These are phyloP conservation scores for Polyporus arcularius DNA, from an alignment of 768 basidiomycete genomes.

Conservation along the genomic window DNA sequence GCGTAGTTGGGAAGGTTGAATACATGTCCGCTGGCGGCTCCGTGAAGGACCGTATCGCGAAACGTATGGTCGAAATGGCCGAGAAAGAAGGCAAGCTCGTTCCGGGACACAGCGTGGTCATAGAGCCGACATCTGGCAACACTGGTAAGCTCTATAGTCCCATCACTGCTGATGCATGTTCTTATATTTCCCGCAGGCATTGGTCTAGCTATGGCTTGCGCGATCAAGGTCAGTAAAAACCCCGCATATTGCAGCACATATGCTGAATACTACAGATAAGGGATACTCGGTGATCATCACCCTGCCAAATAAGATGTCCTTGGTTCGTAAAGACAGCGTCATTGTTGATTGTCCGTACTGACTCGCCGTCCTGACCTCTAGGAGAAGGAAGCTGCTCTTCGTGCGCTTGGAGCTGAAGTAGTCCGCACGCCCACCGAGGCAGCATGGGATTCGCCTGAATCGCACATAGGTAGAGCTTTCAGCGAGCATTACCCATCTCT, in stretches of 20 bases:
- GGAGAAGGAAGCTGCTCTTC: conserved; percentile 93
- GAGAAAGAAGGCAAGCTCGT: conserved; percentile 85
- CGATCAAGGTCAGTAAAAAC: conserved; percentile 72
- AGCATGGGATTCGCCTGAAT: conserved; percentile 85
- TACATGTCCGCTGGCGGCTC: conserved; percentile 91
- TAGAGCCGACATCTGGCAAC: conserved; percentile 95
- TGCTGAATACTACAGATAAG: conserved; percentile 85
- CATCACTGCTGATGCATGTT: background rate
- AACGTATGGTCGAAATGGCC: conserved; percentile 94
- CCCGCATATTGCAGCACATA: conserved; percentile 27
- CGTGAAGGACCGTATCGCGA: conserved; percentile 95
- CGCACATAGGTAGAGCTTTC: conserved; percentile 81
- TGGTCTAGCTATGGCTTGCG: conserved; percentile 89
- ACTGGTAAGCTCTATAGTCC: conserved; percentile 59
- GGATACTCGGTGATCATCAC: conserved; percentile 90
- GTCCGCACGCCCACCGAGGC: conserved; percentile 91
- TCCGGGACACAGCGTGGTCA: conserved; percentile 87
- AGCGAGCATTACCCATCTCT: conserved; percentile 39
- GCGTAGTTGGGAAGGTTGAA: conserved; percentile 79
- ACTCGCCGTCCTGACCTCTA: conserved; percentile 22
- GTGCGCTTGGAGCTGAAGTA: conserved; percentile 92
- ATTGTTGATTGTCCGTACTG: background rate
- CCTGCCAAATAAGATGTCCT: conserved; percentile 94
- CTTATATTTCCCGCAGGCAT: conserved; percentile 56
- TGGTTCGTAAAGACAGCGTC: conserved; percentile 40